A percentile compares a stretch with the other conserved stretches of the same genome.
Conservation (phyloP, 1,284 basidiomycete genomes). For the Apiotrichum laibachii region DNA sequence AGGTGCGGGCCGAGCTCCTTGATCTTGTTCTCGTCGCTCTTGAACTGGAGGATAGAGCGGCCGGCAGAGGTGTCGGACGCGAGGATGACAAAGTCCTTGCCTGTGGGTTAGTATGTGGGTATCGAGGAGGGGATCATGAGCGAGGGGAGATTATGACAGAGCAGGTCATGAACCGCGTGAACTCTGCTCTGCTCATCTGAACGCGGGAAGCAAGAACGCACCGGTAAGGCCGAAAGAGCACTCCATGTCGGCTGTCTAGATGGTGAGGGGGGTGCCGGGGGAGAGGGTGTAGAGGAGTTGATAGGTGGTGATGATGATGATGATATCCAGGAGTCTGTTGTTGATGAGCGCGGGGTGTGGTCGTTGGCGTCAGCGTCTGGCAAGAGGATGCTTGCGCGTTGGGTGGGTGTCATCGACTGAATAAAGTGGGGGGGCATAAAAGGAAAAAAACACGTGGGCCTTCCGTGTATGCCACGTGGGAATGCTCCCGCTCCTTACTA, state of each 20-base stretch:
- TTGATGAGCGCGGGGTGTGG: too few species aligned
- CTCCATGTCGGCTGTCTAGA: slow-evolving; percentile 41
- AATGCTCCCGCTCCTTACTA: too few species aligned
- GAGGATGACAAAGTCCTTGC: slow-evolving; percentile 86
- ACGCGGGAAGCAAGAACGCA: slow-evolving; percentile 13
- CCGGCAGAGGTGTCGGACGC: slow-evolving; percentile 85
- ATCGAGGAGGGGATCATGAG: background rate
- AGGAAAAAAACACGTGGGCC: too few species aligned
- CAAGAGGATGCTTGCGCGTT: too few species aligned
- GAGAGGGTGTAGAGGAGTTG: background rate
- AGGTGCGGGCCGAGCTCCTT: slow-evolving; percentile 86
- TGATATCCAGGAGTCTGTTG: too few species aligned
- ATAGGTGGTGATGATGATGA: background rate
- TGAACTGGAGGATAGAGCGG: slow-evolving; percentile 95
- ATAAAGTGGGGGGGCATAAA: too few species aligned
- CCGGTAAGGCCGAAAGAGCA: slow-evolving; percentile 56
- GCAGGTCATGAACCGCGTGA: too few species aligned
- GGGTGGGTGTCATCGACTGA: too few species aligned
- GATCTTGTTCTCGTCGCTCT: slow-evolving; percentile 95
- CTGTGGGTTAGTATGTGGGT: slow-evolving; percentile 54
- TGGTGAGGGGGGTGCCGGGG: background rate
- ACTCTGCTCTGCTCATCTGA: too few species aligned
- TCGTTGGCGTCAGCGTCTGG: too few species aligned
- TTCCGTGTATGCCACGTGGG: too few species aligned
- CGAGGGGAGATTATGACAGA: too few species aligned